Evolutionary conservation across 1,139 yeast species (phyloP), one percentile per base, ranked within the genome.

Genomic region (Candida sanyaensis): DNA sequence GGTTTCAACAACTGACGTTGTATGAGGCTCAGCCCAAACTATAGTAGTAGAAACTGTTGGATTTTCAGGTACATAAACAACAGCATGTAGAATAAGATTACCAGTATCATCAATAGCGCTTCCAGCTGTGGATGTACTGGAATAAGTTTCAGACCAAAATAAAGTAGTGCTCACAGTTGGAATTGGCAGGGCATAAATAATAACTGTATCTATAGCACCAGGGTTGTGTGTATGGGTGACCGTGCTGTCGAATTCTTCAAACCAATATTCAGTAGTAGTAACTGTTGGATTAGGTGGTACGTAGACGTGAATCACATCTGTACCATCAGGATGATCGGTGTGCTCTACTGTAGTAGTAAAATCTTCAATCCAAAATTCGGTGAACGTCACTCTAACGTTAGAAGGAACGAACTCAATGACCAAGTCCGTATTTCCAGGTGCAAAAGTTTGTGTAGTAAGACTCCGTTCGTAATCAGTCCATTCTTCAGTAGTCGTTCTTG

Each of bases 171-270:
- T 56, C 4, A 43, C 43, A 8, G 57, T 52, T 48, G 55, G 51
- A 34, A 37, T 40, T 2, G 43, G 36, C 17, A 66, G 65, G 11
- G 54, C 55, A 11, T 56, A 55, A 26, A 62, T 55, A 37, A 55
- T 47, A 4, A 61, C 61, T n/a, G 60, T 52, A 40, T 55, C 56
- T 2, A 61, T 58, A 9, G 48, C 59, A 17, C 46, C 54, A n/a
- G 50, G 38, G 10, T 26, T 46, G n/a, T 37, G 27, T 27, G 40
- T 28, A 40, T 43, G 12, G 27, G 56, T 48, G 10, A 48, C 42
- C 4, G 48, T 44, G 34, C 52, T 27, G 51, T 56, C 23, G 44
- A 39, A 8, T 37, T 30, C 28, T 29, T 32, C 38, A 26, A 29
- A 23, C 36, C 44, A 42, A 28, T 39, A 38, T 12, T 42, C 10